Base-by-base conservation (phyloP, 2,329 filamentous ascomycete genomes). In the Diplocarpon rosae region DNA sequence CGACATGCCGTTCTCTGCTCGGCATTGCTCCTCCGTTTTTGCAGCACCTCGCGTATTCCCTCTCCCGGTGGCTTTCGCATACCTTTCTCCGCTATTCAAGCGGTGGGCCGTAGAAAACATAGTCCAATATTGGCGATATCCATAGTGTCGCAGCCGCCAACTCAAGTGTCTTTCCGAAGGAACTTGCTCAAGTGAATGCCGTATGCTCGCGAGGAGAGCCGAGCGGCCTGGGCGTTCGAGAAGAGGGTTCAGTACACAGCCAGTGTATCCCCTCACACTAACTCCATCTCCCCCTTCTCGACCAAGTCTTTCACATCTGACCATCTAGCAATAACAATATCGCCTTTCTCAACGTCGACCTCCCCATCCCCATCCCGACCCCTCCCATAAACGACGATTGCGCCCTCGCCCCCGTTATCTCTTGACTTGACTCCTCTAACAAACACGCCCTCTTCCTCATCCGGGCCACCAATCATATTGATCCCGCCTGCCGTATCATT, bases 401-500 rank as follows among this genome's bases (percentile, higher is more conserved):
- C 85, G 48, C 88, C 84, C 37, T 79, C 66, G 60, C 95, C 90
- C 0, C 89, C 80, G 52, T 64, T 69, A 52, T 83, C 78, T 4
- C 76, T 78, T 9, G 43, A 34, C 43, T 81, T 80, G 45, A 73
- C 69, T 39, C 85, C 72, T 49, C 90, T 72, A 33, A 88, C 78
- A 63, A 98, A 95, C 2, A 96, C 89, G 7, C 87, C 87, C 1
- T 76, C 72, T 49, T 92, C 84, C 38, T 79, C 66, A 61, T 96
- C 92, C 0, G 92, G 92, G 2, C 76, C 71, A 59, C 95, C 88
- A 27, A 96, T 78, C 92, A 98, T 98, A 66, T 77, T 88, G 45
- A 90, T 81, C 9, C 89, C 89, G 27, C 88, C 90, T 0, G 84
- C 80, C 12, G 84, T 85, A 66, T 98, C 92, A 65, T 96, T 93